phyloP scores from a whole-genome alignment of 192 early-diverging fungal species.

The Entomortierella lignicola region DNA sequence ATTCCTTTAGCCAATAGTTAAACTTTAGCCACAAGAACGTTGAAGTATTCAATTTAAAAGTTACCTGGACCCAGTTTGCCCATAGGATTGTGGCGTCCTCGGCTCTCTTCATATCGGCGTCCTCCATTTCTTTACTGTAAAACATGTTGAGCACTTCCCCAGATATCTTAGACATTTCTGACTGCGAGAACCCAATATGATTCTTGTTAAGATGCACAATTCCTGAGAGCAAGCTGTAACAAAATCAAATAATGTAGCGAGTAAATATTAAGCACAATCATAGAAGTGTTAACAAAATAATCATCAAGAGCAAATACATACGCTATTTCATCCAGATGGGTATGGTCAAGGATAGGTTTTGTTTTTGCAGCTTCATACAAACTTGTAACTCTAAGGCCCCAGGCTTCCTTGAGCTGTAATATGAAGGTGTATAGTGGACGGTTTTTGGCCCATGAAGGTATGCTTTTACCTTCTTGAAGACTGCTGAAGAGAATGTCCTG shows the following conservation, averaged over 20 bases:
- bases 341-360: constrained; percentile 19
- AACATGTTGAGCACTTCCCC: constrained; percentile 7
- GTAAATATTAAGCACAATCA: background rate
- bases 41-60: background rate
- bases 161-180: constrained; percentile 5
- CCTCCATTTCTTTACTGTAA: constrained; percentile 22
- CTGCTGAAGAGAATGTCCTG: constrained; percentile 7
- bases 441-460: constrained; percentile 18
- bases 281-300: background rate
- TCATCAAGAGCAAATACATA: constrained; percentile 5
- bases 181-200: constrained; percentile 13
- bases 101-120: constrained; percentile 9
- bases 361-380: constrained; percentile 18
- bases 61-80: constrained; percentile 9
- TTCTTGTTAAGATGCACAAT: constrained; percentile 25
- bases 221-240: constrained; percentile 15
- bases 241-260: background rate
- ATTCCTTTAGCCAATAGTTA: background rate
- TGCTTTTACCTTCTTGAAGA: constrained; percentile 8
- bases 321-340: constrained; percentile 21
- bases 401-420: constrained; percentile 11
- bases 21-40: background rate
- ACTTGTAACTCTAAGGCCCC: constrained; percentile 8
- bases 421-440: constrained; percentile 8
- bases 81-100: constrained; percentile 7